Evolutionary conservation across 2,329 filamentous ascomycete genomes (phyloP).

Genomic region (Dactylellina sp.): DNA sequence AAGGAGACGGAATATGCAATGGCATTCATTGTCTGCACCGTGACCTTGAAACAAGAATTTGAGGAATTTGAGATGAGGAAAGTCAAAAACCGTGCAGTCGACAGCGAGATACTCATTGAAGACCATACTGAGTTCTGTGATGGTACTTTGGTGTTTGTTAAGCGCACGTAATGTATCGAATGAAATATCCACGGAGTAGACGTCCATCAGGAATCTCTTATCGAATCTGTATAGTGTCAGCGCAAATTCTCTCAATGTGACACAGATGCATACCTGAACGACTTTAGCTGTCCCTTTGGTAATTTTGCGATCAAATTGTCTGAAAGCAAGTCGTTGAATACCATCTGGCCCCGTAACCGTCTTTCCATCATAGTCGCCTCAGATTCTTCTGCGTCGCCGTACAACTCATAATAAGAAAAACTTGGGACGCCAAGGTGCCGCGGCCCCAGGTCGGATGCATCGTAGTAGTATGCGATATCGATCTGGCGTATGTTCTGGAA

Average conservation of each 20-base stretch:
- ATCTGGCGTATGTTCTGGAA: conserved; percentile 22
- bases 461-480: conserved; percentile 24
- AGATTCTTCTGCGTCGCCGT: neutral
- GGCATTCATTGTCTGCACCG: conserved; percentile 4
- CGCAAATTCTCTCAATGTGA: too few species aligned
- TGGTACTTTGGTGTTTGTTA: conserved; percentile 21
- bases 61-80: conserved; percentile 31
- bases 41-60: neutral
- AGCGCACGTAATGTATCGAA: conserved; percentile 21
- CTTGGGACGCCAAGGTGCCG: conserved; percentile 19
- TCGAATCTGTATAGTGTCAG: conserved; percentile 16
- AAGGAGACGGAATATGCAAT: conserved; percentile 32
- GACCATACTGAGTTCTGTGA: conserved; percentile 20
- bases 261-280: conserved; percentile 10
- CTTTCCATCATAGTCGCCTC: neutral
- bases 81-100: conserved; percentile 31
- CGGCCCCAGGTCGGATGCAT: conserved; percentile 1
- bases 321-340: conserved; percentile 10
- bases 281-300: conserved; percentile 12
- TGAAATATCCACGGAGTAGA: conserved; percentile 10
- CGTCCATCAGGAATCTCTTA: conserved; percentile 12
- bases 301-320: conserved; percentile 19
- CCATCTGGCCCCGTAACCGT: too few species aligned
- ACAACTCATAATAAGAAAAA: neutral
- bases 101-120: conserved; percentile 16